These are phyloP conservation scores for Talaromyces sp. DNA, from an alignment of 2,329 filamentous ascomycete genomes.

Conservation along the genomic window DNA sequence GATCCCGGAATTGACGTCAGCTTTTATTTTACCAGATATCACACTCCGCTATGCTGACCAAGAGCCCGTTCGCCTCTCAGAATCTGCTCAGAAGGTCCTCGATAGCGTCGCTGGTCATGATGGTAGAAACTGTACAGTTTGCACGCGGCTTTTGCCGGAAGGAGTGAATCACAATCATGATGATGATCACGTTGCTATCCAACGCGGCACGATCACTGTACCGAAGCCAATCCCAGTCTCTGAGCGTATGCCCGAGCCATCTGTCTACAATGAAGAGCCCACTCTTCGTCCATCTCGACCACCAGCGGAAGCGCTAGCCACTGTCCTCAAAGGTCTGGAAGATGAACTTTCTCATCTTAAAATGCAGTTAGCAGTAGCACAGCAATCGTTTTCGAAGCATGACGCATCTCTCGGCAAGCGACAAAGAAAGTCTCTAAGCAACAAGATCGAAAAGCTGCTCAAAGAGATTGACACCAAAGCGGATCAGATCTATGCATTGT, in stretches of 20 bases:
- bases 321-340: conserved; percentile 75
- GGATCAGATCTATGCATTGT: conserved; percentile 74
- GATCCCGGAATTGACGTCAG: conserved; percentile 56
- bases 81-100: conserved; percentile 38
- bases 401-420: conserved; percentile 63
- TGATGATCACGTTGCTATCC: conserved; percentile 16
- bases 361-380: conserved; percentile 59
- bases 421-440: conserved; percentile 57
- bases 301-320: conserved; percentile 67
- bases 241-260: conserved; percentile 41
- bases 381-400: conserved; percentile 59
- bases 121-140: conserved; percentile 53
- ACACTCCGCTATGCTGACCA: conserved; percentile 42
- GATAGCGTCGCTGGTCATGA: conserved; percentile 46
- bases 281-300: conserved; percentile 60
- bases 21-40: conserved; percentile 60
- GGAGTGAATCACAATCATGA: conserved; percentile 32
- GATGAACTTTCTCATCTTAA: conserved; percentile 76
- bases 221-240: conserved; percentile 50
- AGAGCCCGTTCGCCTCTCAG: conserved; percentile 32
- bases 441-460: conserved; percentile 57
- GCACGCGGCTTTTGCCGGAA: conserved; percentile 41
- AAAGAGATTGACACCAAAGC: conserved; percentile 65
- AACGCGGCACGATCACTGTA: conserved; percentile 35
- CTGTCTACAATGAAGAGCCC: conserved; percentile 50